These are phyloP conservation scores for Ettlia oleoabundans DNA, from an alignment of 139 green algal species.

Conservation along the genomic window DNA sequence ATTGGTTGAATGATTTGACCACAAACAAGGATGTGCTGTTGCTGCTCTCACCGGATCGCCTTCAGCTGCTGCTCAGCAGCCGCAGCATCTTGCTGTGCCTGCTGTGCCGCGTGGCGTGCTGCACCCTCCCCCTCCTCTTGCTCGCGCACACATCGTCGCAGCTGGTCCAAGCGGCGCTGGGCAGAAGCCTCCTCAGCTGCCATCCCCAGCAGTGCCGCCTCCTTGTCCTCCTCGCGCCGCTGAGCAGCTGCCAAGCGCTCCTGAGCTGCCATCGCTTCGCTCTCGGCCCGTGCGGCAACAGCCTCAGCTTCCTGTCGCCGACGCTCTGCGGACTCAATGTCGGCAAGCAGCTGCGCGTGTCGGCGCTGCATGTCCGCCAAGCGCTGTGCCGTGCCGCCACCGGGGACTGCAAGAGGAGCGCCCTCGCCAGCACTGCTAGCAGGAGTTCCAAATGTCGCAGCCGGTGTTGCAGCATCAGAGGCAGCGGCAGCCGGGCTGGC, in stretches of 20 bases:
- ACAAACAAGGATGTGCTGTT: too few species aligned
- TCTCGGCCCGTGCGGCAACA: not conserved
- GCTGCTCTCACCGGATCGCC: not conserved
- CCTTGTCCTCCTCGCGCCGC: not conserved
- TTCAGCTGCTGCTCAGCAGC: not conserved
- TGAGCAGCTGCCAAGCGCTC: not conserved
- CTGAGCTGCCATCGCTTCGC: not conserved
- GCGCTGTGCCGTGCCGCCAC: not conserved
- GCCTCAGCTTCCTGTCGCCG: not conserved
- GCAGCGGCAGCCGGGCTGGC: too few species aligned
- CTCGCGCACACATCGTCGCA: not conserved
- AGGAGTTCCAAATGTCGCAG: too few species aligned
- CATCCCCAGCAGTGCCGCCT: not conserved
- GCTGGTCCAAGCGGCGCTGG: not conserved
- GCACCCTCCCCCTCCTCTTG: constrained; percentile 1
- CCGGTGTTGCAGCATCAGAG: too few species aligned
- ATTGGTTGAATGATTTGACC: too few species aligned
- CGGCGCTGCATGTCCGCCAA: constrained; percentile 31
- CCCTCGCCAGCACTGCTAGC: not conserved
- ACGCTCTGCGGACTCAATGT: constrained; percentile 22
- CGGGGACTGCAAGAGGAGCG: not conserved
- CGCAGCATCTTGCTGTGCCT: not conserved
- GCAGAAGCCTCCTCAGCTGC: not conserved
- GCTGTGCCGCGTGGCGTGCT: not conserved
- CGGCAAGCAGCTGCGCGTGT: constrained; percentile 35